A percentile compares a stretch with the other conserved stretches of the same genome.
Conservation (phyloP, 768 basidiomycete genomes). For the Naganishia onofrii region DNA sequence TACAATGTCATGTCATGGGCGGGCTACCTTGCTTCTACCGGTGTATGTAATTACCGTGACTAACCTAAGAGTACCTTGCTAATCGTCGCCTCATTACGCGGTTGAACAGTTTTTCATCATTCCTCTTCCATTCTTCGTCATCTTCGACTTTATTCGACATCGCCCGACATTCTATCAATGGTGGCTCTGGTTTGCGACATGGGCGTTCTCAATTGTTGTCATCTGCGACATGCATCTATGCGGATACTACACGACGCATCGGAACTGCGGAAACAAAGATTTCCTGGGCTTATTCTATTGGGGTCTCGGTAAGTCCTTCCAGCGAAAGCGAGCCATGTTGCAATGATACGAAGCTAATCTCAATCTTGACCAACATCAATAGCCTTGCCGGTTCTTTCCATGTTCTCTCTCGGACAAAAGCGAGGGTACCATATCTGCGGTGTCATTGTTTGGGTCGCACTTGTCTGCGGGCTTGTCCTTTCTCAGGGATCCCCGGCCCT, state of each 20-base stretch:
- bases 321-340: constrained; percentile 30
- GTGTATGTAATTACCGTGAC: constrained; percentile 35
- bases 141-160: constrained; percentile 43
- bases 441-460: constrained; percentile 45
- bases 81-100: not conserved
- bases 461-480: constrained; percentile 45
- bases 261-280: constrained; percentile 32
- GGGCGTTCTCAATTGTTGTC: constrained; percentile 34
- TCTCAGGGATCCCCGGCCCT: constrained; percentile 50
- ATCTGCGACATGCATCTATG: constrained; percentile 43
- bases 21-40: constrained; percentile 40
- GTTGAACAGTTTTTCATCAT: constrained; percentile 40
- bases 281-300: constrained; percentile 33
- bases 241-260: constrained; percentile 31
- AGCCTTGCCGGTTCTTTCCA: constrained; percentile 49
- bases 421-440: constrained; percentile 45
- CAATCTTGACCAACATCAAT: not conserved
- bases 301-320: constrained; percentile 7
- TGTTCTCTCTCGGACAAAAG: constrained; percentile 52
- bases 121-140: constrained; percentile 41
- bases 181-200: constrained; percentile 44
- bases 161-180: constrained; percentile 42
- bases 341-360: constrained; percentile 40
- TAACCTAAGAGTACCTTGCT: not conserved
- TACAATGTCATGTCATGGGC: constrained; percentile 33